A percentile compares a stretch with the other conserved stretches of the same genome.
Evolutionary conservation across 768 basidiomycete species (phyloP).

Genomic region (Fomitopsis pulvina): DNA sequence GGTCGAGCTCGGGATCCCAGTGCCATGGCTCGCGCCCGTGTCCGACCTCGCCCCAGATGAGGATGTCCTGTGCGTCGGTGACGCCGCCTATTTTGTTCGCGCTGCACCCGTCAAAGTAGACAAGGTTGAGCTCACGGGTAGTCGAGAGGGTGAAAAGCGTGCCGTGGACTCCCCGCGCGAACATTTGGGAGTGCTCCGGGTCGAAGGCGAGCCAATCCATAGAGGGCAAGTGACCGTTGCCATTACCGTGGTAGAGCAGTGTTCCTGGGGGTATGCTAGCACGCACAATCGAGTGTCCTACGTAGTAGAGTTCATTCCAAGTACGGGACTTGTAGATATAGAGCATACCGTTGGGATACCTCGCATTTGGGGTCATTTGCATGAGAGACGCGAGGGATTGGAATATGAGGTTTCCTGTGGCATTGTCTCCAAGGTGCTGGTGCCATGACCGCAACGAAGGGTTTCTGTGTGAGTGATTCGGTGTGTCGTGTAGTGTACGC

Average conservation of each 20-base stretch:
- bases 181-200: not conserved
- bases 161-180: not conserved
- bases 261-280: not conserved
- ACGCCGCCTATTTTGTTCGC: not conserved
- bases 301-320: not conserved
- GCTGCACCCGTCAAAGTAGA: not conserved
- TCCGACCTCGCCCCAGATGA: not conserved
- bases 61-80: not conserved
- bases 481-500: no score
- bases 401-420: not conserved
- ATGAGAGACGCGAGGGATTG: not conserved
- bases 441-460: not conserved
- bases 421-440: not conserved
- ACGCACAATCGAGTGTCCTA: not conserved
- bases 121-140: not conserved
- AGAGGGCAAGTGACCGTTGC: not conserved
- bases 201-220: not conserved
- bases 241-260: not conserved
- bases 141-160: not conserved
- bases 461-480: no score
- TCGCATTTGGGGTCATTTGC: not conserved
- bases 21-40: not conserved
- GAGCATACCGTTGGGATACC: not conserved
- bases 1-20: not conserved
- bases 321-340: not conserved